Percentiles rank a stretch among this genome's conserved stretches.
phyloP scores from a whole-genome alignment of 441 rosid species.

The Gossypium laxum region DNA sequence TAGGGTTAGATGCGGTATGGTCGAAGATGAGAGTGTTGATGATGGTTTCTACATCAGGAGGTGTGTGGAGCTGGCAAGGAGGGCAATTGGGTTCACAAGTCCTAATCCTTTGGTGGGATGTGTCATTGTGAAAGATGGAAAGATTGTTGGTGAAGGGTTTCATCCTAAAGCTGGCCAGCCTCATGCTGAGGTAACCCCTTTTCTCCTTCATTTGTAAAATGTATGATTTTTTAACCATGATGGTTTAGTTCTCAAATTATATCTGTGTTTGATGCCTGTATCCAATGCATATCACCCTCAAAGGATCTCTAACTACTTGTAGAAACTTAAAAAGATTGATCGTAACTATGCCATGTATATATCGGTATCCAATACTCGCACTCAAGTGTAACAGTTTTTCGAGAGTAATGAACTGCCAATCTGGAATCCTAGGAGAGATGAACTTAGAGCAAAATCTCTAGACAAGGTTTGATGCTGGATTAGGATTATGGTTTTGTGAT shows the following conservation, averaged over 20 bases:
- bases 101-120: conserved; percentile 96
- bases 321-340: not conserved
- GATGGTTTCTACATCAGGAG: conserved; percentile 67
- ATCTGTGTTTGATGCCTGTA: not conserved
- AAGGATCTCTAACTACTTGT: not conserved
- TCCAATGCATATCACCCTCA: not conserved
- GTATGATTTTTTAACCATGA: not conserved
- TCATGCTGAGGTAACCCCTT: conserved; percentile 71
- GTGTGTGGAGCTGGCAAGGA: conserved; percentile 69
- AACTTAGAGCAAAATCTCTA: not conserved
- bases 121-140: conserved; percentile 70
- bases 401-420: not conserved
- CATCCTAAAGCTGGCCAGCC: conserved; percentile 97
- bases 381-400: not conserved
- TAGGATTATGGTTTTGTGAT: not conserved
- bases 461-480: not conserved
- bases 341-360: not conserved
- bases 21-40: conserved; percentile 20
- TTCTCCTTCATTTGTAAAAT: not conserved
- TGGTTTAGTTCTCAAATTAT: not conserved
- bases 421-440: not conserved
- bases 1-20: conserved; percentile 22
- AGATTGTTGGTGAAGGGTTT: conserved; percentile 83
- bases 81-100: conserved; percentile 66
- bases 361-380: not conserved